Conservation (phyloP, 345 rosid species). For the Gynandropsis gynandra region DNA sequence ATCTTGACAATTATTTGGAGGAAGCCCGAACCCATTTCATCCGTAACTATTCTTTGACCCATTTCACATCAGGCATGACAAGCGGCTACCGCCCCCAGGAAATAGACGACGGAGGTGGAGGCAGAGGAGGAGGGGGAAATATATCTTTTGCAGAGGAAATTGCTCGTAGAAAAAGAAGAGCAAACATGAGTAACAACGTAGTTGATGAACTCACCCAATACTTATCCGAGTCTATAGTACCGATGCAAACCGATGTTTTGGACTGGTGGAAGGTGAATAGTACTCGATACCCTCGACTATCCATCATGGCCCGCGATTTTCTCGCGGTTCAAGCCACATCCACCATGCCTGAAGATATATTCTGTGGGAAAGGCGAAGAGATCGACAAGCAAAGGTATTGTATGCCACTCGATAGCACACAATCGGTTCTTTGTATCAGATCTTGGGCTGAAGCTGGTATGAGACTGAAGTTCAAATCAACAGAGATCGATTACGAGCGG, state of each 20-base stretch:
- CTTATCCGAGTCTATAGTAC: slow-evolving; percentile 80
- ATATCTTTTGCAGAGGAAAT: slow-evolving; percentile 93
- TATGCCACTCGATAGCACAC: slow-evolving; percentile 70
- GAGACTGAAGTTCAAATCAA: slow-evolving; percentile 60
- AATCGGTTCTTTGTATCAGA: slow-evolving; percentile 62
- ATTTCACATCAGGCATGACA: slow-evolving; percentile 50
- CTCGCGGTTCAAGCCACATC: slow-evolving; percentile 79
- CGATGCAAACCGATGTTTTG: slow-evolving; percentile 73
- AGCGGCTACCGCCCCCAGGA: slow-evolving; percentile 62
- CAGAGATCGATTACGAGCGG: slow-evolving; percentile 74
- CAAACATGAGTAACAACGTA: slow-evolving; percentile 48
- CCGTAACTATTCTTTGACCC: slow-evolving; percentile 56
- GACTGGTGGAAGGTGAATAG: slow-evolving; percentile 96
- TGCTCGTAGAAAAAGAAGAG: slow-evolving; percentile 83
- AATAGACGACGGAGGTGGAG: slow-evolving; percentile 60
- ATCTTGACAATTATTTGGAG: slow-evolving; percentile 60
- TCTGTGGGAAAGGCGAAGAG: slow-evolving; percentile 69
- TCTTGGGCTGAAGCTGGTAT: slow-evolving; percentile 80
- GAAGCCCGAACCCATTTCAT: slow-evolving; percentile 78
- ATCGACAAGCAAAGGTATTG: slow-evolving; percentile 54
- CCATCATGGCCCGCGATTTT: slow-evolving; percentile 84
- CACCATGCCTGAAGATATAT: slow-evolving; percentile 67
- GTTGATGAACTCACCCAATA: slow-evolving; percentile 88
- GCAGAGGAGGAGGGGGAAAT: slow-evolving; percentile 30
- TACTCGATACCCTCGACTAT: slow-evolving; percentile 75